phyloP scores from a whole-genome alignment of 108 stramenopile species.

The Nitzschia palea region DNA sequence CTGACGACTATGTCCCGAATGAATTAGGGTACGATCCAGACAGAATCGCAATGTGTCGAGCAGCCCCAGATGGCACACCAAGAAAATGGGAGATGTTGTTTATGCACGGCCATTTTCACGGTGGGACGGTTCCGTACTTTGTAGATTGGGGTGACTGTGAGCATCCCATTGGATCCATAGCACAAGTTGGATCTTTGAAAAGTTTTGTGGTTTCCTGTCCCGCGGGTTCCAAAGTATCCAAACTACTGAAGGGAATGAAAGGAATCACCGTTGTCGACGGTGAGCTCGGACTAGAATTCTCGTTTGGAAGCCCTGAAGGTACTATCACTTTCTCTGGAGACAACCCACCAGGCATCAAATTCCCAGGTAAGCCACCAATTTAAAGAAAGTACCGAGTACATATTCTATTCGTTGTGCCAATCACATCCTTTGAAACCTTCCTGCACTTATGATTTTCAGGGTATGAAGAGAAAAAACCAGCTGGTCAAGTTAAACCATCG shows the following conservation, averaged over 20 bases:
- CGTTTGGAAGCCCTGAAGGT: slow-evolving; percentile 25
- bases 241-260: slow-evolving; percentile 13
- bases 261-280: slow-evolving; percentile 13
- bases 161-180: slow-evolving; percentile 16
- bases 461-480: not conserved
- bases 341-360: slow-evolving; percentile 7
- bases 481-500: not conserved
- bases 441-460: not conserved
- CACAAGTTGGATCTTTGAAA: slow-evolving; percentile 17
- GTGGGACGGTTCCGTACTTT: slow-evolving; percentile 16
- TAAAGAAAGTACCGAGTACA: not conserved
- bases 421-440: too few species aligned
- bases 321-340: slow-evolving; percentile 23
- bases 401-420: too few species aligned
- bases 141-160: slow-evolving; percentile 24
- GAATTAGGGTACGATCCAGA: slow-evolving; percentile 23
- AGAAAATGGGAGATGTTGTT: slow-evolving; percentile 30
- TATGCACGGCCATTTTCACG: slow-evolving; percentile 25
- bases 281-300: slow-evolving; percentile 19
- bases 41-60: slow-evolving; percentile 7
- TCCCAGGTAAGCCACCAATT: slow-evolving; percentile 9
- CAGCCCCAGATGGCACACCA: slow-evolving; percentile 15
- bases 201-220: slow-evolving; percentile 4
- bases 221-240: slow-evolving; percentile 3
- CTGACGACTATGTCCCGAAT: slow-evolving; percentile 19